These are phyloP conservation scores for Astragalus glycyphyllos DNA, from an alignment of 306 rosid genomes.

Conservation along the genomic window DNA sequence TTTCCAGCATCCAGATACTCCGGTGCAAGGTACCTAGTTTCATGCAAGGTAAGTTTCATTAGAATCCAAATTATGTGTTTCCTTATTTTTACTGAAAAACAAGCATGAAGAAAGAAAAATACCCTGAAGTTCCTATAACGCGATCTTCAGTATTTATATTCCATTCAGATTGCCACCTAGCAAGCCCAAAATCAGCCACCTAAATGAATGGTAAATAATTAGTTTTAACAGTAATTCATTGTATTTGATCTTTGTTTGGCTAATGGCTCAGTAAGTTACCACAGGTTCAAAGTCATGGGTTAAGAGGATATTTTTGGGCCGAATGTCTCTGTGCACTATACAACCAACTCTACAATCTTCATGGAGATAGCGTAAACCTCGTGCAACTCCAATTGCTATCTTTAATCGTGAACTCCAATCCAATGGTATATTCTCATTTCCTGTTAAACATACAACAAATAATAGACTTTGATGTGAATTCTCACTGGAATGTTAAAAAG, in stretches of 20 bases:
- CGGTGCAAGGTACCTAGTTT: slow-evolving; percentile 86
- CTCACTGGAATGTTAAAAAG: not conserved
- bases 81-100: not conserved
- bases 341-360: slow-evolving; percentile 99
- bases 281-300: slow-evolving; percentile 94
- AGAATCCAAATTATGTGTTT: slow-evolving; percentile 21
- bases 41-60: slow-evolving; percentile 40
- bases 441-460: slow-evolving; percentile 54
- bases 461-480: not conserved
- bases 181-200: slow-evolving; percentile 98
- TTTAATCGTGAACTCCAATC: slow-evolving; percentile 81
- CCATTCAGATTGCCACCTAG: slow-evolving; percentile 90
- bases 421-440: slow-evolving; percentile 51
- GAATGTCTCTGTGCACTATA: slow-evolving; percentile 85
- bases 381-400: slow-evolving; percentile 85
- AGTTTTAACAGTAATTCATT: slow-evolving; percentile 13
- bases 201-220: slow-evolving; percentile 38
- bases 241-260: slow-evolving; percentile 1
- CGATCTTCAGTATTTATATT: slow-evolving; percentile 63
- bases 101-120: slow-evolving; percentile 27
- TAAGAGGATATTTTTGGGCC: slow-evolving; percentile 88
- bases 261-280: slow-evolving; percentile 50
- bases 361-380: slow-evolving; percentile 90
- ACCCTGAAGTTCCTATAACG: slow-evolving; percentile 78
- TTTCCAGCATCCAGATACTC: slow-evolving; percentile 78